Conservation (phyloP, 2,329 filamentous ascomycete species). For the Colletotrichum falcatum region DNA sequence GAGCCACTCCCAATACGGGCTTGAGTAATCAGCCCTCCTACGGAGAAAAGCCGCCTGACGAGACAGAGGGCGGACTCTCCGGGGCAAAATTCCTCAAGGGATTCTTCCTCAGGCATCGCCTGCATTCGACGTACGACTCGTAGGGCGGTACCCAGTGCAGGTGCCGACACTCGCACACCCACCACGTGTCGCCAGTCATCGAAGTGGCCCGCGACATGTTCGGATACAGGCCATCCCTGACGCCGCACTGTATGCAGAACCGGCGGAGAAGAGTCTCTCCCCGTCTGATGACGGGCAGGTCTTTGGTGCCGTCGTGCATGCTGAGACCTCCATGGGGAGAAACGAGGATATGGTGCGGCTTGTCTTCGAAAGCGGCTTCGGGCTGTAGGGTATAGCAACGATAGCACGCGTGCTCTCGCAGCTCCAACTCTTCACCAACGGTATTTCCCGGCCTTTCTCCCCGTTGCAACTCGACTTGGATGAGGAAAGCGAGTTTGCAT, state of each 20-base stretch:
- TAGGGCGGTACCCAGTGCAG: slow-evolving; percentile 1
- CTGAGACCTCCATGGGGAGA: neutral
- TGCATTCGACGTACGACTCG: slow-evolving; percentile 9
- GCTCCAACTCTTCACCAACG: neutral
- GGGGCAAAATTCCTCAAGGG: neutral
- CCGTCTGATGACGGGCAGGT: slow-evolving; percentile 38
- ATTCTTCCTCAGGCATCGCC: neutral
- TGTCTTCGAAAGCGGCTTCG: slow-evolving; percentile 19
- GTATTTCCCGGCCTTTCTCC: neutral
- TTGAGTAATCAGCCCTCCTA: neutral
- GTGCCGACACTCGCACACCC: slow-evolving; percentile 54
- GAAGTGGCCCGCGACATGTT: slow-evolving; percentile 54
- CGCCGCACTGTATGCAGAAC: slow-evolving; percentile 58
- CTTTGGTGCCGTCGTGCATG: neutral
- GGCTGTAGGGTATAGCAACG: slow-evolving; percentile 42
- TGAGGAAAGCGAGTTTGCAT: slow-evolving; percentile 9
- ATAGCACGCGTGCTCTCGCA: slow-evolving; percentile 9
- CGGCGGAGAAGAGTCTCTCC: slow-evolving; percentile 48
- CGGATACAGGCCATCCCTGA: slow-evolving; percentile 52
- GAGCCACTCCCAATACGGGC: neutral
- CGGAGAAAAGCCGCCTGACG: neutral
- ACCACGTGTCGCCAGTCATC: slow-evolving; percentile 53
- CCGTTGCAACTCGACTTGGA: neutral
- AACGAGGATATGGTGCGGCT: neutral
- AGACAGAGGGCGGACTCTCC: too few relatives aligned